Base-by-base conservation (phyloP, 225 moss, liverwort and hornwort species). In the Polytrichum commune region DNA sequence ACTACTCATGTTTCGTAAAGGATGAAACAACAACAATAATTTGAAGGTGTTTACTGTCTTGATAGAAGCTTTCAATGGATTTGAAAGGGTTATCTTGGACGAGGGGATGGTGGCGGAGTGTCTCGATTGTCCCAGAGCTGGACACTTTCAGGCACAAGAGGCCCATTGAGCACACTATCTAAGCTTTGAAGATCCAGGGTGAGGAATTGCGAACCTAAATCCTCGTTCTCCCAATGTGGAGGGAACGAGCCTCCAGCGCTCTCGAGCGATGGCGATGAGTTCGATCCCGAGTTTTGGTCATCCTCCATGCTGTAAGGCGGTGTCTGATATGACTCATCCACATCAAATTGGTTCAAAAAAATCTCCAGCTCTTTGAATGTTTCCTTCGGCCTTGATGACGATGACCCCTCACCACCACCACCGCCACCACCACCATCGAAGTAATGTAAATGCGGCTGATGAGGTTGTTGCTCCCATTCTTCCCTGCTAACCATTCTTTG, bases 141-240 rank as follows among this genome's bases (percentile, higher is more conserved):
- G 5, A 85, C 63, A 63, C 1, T 79, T 32, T 76, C 82, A n/a
- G 74, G 79, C 8, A 79, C 85, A 0, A 85, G 79, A 60, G 82
- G 82, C 72, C 77, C 74, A 27, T 82, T 85, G 74, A 85, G 58
- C 18, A 82, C 85, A 30, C 77, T 79, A 53, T 85, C 85, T 53
- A 85, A 57, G 72, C 79, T 85, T 53, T 82, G 82, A 0, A 85
- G 74, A 72, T 85, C 85, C 38, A 82, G 62, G 35, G 72, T 85
- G n/a, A 85, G 68, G 58, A 85, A 82, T 29, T 85, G 82, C 55
- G 74, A 77, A 25, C 85, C 82, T 29, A 85, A 28, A 26, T 85
- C 66, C 60, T 72, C 72, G 19, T 76, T 79, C 69, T 85, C 85
- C 85, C 85, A 85, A 5, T 77, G 66, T 3, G 62, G 26, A 22